Base-by-base conservation (phyloP, 306 rosid species). In the Amphicarpaea edgeworthii region DNA sequence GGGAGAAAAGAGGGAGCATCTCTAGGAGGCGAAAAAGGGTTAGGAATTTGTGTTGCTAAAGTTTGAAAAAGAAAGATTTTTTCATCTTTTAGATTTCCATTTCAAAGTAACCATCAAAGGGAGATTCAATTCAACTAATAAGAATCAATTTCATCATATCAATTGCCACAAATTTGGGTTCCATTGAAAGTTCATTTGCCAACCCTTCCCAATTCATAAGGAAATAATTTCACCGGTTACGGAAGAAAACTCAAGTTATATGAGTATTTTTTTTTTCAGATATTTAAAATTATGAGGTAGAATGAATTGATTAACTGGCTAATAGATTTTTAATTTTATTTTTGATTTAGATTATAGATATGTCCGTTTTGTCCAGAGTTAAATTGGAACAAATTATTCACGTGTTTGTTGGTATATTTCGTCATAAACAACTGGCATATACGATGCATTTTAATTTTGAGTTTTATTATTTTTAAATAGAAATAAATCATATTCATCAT, bases 21-120 rank as follows among this genome's bases (percentile, higher is more conserved):
- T 84, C 79, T 70, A 84, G 82, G 87, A 30, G 73, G 76, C 28
- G 64, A 71, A 76, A 61, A 84, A 76, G 79, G 57, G 68, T 49
- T 75, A 34, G 84, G 75, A 76, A 40, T 75, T 63, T 79, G 82
- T 75, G 86, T 75, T 75, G 59, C 61, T 50, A 75, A 81, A 81
- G 77, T 70, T 73, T 42, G 42, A 43, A 83, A 83, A 83, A 14
- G 78, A 59, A 76, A 53, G 70, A 67, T 68, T 82, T 82, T 59
- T 42, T 67, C 76, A 55, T 77, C 68, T 73, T 73, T 66, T 72
- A 42, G 68, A 58, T 82, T 58, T 58, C 62, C 64, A 49, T 70
- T 82, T 51, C 43, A 51, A 67, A 81, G 62, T 69, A 49, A 50
- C 21, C 37, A 46, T 60, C 72, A 34, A 73, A 46, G 65, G 37